Base-by-base conservation (phyloP, 768 basidiomycete genomes). In the Naganishia vaughanmartiniae region DNA sequence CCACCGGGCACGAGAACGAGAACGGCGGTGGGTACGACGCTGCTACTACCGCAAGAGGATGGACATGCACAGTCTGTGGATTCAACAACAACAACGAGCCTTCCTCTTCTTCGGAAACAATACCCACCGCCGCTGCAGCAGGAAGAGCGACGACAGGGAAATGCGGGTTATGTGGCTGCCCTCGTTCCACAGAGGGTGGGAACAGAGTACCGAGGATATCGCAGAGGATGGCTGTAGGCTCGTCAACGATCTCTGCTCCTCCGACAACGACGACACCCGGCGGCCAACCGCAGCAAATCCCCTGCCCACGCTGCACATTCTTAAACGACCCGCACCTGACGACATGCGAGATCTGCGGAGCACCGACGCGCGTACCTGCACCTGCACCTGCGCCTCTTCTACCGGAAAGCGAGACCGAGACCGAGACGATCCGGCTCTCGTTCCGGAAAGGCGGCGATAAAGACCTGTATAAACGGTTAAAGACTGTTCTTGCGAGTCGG, bases 381-480 rank as follows among this genome's bases (percentile, higher is more conserved):
- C 6, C 65, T 28, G 24, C 34, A 19, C 42, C 36, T 2, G 26
- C 31, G 1, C 19, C 24, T 45, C 28, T 21, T 9, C 17, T 48
- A 21, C 48, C 30, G 10, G 31, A 54, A 51, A 60, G 66, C 24
- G 74, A 76, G 30, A 69, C 30, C 6, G 31, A 54, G 53, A 60
- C 67, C 24, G 74, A 76, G 30, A 69, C 89, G 69, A 86, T 96
- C 57, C 89, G 90, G 74, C 78, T 99, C 67, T 93, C 91, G 80
- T 97, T 99, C 80, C 85, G 95, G 53, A 91, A 88, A 78, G 93
- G 94, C 3, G 94, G 94, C 0, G 93, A 90, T 78, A 90, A 90
- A 80, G 74, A 85, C 0, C 90, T 92, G 74, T 97, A 99, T 80
- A 83, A 86, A 21, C 85, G 86, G 14, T 83, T 97, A 45, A 91